Percentiles rank a stretch among this genome's conserved stretches.
These are phyloP conservation scores for Cryomyces antarcticus DNA, from an alignment of 495 filamentous ascomycete genomes.

Conservation along the genomic window DNA sequence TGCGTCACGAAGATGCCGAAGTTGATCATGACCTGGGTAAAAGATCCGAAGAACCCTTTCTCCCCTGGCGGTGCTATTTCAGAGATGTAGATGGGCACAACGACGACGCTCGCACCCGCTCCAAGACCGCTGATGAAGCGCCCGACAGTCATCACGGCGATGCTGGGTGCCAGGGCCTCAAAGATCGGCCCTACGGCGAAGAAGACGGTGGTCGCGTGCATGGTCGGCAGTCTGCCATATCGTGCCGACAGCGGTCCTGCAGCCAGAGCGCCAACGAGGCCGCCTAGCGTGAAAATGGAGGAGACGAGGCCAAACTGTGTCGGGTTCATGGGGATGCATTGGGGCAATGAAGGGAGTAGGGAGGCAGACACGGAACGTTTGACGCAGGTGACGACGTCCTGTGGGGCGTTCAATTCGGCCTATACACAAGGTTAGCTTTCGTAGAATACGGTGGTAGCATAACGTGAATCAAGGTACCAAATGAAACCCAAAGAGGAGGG, in stretches of 20 bases:
- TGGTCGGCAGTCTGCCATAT: conserved; percentile 50
- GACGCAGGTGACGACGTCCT: conserved; percentile 70
- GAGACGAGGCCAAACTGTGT: conserved; percentile 62
- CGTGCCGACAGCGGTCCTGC: conserved; percentile 52
- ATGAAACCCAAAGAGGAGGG: conserved; percentile 87
- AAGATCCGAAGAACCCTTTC: conserved; percentile 70
- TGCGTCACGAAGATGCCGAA: conserved; percentile 79
- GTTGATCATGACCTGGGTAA: conserved; percentile 89
- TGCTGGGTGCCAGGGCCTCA: conserved; percentile 48
- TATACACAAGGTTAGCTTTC: conserved; percentile 20
- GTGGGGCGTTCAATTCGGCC: conserved; percentile 89
- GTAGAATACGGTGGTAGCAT: neutral
- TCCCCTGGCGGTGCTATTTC: conserved; percentile 65
- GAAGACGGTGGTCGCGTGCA: conserved; percentile 53
- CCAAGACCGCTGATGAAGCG: conserved; percentile 65
- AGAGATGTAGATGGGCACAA: conserved; percentile 90
- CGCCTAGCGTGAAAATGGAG: conserved; percentile 82
- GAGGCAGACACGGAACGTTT: conserved; percentile 33
- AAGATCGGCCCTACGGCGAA: conserved; percentile 57
- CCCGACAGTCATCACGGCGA: conserved; percentile 46
- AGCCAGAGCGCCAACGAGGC: conserved; percentile 59
- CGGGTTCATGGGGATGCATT: conserved; percentile 68
- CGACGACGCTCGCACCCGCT: conserved; percentile 69
- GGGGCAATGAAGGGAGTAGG: conserved; percentile 27
- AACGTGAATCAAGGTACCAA: conserved; percentile 32